phyloP scores from a whole-genome alignment of 306 rosid species.

The Cucurbita ficifolia region DNA sequence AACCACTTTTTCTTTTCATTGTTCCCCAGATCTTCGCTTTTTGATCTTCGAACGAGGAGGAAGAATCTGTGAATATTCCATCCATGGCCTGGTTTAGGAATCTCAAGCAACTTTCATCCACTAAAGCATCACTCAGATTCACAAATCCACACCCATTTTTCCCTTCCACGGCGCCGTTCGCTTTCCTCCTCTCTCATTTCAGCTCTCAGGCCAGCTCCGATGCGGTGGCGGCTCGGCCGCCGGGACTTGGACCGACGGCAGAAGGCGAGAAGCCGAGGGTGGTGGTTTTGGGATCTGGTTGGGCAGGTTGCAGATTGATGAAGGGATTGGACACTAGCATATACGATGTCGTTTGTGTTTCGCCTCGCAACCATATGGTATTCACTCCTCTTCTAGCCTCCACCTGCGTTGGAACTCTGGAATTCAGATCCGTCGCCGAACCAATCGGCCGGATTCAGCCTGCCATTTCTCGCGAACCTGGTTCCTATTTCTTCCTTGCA shows the following conservation, averaged over 20 bases:
- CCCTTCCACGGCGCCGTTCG: constrained; percentile 2
- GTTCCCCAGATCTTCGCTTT: not conserved
- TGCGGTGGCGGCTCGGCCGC: constrained; percentile 13
- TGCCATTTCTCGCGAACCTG: constrained; percentile 69
- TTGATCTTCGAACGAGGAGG: not conserved
- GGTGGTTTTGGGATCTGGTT: constrained; percentile 78
- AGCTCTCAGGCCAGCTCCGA: constrained; percentile 18
- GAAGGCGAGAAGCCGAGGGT: constrained; percentile 76
- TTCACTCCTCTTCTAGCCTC: constrained; percentile 94
- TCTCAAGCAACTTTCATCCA: constrained; percentile 27
- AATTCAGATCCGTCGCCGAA: constrained; percentile 84
- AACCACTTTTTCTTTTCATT: not conserved
- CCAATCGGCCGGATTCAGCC: constrained; percentile 86
- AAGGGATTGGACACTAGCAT: constrained; percentile 49
- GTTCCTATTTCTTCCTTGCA: constrained; percentile 80
- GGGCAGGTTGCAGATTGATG: constrained; percentile 91
- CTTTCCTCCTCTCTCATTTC: constrained; percentile 23
- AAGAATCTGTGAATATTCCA: not conserved
- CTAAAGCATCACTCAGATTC: constrained; percentile 17
- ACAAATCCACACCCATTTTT: constrained; percentile 20
- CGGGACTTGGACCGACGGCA: constrained; percentile 40
- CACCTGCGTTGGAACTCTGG: constrained; percentile 91
- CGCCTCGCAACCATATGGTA: constrained; percentile 96
- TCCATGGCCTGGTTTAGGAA: constrained; percentile 50
- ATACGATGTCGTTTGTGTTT: constrained; percentile 87